Conservation (phyloP, 2,329 filamentous ascomycete genomes). For the Aspergillus sp. region DNA sequence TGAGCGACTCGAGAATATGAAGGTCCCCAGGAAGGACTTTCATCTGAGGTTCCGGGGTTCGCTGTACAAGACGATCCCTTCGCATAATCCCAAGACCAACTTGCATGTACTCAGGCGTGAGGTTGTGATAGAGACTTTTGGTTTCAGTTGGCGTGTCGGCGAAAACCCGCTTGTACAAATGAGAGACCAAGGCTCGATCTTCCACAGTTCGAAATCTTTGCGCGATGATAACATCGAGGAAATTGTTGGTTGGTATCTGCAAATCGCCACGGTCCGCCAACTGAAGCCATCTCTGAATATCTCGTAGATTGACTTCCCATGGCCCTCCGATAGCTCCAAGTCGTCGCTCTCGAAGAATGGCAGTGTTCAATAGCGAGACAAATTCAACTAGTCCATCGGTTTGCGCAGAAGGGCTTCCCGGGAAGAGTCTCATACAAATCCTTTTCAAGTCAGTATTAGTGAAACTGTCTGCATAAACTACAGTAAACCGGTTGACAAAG, state of each 20-base stretch:
- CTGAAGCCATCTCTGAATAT: slow-evolving; percentile 80
- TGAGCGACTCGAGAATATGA: slow-evolving; percentile 70
- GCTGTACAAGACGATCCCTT: slow-evolving; percentile 45
- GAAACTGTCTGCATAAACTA: slow-evolving; percentile 93
- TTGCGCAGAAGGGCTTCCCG: slow-evolving; percentile 50
- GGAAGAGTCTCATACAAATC: slow-evolving; percentile 74
- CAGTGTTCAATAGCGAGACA: slow-evolving; percentile 68
- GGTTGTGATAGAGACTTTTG: slow-evolving; percentile 61
- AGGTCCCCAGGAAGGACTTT: slow-evolving; percentile 41
- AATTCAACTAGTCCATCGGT: slow-evolving; percentile 66
- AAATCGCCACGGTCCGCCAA: slow-evolving; percentile 55
- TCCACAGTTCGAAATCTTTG: slow-evolving; percentile 70
- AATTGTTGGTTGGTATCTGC: slow-evolving; percentile 60
- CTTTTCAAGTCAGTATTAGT: slow-evolving; percentile 68
- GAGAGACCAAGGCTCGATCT: slow-evolving; percentile 59
- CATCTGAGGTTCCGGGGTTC: slow-evolving; percentile 25
- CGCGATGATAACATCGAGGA: slow-evolving; percentile 72
- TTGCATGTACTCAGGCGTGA: slow-evolving; percentile 60
- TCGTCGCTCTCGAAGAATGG: slow-evolving; percentile 51
- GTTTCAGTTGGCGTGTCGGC: slow-evolving; percentile 37
- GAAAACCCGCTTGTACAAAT: slow-evolving; percentile 61
- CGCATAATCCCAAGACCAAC: slow-evolving; percentile 66
- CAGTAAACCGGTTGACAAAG: slow-evolving; percentile 96
- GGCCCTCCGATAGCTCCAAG: slow-evolving; percentile 60
- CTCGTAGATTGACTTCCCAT: slow-evolving; percentile 93